These are phyloP conservation scores for Magnolia kwangsiensis DNA, from an alignment of 164 flowering plant genomes.

Conservation along the genomic window DNA sequence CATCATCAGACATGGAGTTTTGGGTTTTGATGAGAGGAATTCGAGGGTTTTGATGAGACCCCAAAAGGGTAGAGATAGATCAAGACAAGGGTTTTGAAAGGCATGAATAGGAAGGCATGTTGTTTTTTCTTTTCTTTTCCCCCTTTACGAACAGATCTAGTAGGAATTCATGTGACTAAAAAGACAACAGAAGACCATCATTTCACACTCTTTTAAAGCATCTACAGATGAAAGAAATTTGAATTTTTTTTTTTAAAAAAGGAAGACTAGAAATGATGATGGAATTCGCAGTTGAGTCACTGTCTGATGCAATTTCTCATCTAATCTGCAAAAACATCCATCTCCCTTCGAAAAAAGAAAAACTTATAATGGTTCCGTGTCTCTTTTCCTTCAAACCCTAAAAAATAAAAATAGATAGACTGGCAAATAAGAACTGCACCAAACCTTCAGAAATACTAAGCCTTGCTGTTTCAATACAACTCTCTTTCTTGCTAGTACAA, in stretches of 20 bases:
- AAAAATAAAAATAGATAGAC: conserved; percentile 1
- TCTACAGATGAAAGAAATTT: conserved; percentile 9
- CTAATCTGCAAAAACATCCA: conserved; percentile 11
- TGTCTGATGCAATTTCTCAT: conserved; percentile 3
- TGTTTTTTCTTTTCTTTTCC: not conserved
- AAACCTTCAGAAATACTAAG: conserved; percentile 5
- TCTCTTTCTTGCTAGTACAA: conserved; percentile 9
- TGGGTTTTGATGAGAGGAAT: conserved; percentile 4
- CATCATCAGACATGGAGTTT: conserved; percentile 28
- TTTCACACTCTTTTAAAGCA: conserved; percentile 6
- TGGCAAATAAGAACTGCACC: conserved; percentile 5
- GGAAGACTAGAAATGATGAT: conserved; percentile 6
- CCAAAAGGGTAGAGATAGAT: not conserved
- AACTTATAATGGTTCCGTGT: conserved; percentile 4
- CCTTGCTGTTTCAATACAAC: not conserved
- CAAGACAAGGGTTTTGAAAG: not conserved
- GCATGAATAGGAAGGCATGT: not conserved
- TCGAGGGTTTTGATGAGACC: not conserved
- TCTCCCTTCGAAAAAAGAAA: conserved; percentile 8
- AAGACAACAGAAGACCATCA: conserved; percentile 18
- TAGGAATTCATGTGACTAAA: conserved; percentile 17
- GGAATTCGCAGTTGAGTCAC: conserved; percentile 9
- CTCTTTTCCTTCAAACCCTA: conserved; percentile 12
- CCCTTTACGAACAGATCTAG: conserved; percentile 13
- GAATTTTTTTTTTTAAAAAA: not conserved